Conservation (phyloP, 1,284 basidiomycete species). For the Papiliotrema laurentii region DNA sequence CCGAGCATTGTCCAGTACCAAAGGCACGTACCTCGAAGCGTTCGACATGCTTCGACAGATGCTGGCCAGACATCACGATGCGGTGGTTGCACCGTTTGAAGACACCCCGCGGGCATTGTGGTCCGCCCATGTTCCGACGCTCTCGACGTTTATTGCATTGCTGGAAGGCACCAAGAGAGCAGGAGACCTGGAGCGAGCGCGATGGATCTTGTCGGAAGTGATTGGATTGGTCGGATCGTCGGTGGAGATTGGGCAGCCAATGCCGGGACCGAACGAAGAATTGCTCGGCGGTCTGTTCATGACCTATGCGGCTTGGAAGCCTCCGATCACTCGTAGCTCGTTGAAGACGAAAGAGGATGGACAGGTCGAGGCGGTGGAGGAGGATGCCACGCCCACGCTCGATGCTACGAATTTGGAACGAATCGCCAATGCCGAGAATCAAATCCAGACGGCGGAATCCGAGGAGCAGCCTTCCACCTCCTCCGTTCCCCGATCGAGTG, state of each 20-base stretch:
- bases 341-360: slow-evolving; percentile 11
- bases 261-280: slow-evolving; percentile 59
- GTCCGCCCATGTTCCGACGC: slow-evolving; percentile 54
- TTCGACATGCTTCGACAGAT: slow-evolving; percentile 75
- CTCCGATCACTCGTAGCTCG: slow-evolving; percentile 27
- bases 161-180: slow-evolving; percentile 82
- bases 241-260: slow-evolving; percentile 13
- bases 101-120: slow-evolving; percentile 10
- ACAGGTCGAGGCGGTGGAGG: slow-evolving; percentile 15
- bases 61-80: slow-evolving; percentile 62
- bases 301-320: slow-evolving; percentile 75
- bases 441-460: background rate
- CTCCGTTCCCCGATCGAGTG: slow-evolving; percentile 58
- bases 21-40: slow-evolving; percentile 63
- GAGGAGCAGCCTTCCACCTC: slow-evolving; percentile 1
- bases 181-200: slow-evolving; percentile 72
- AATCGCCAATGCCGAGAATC: background rate
- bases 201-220: slow-evolving; percentile 91
- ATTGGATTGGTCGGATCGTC: slow-evolving; percentile 49
- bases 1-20: slow-evolving; percentile 57
- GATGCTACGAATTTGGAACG: background rate
- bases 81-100: slow-evolving; percentile 30
- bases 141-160: slow-evolving; percentile 71
- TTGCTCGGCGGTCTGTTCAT: slow-evolving; percentile 81
- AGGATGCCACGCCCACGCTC: slow-evolving; percentile 7